Evolutionary conservation across 345 rosid genomes (phyloP), one percentile per base, ranked within the genome.

Genomic region (Bruguiera sexangula): DNA sequence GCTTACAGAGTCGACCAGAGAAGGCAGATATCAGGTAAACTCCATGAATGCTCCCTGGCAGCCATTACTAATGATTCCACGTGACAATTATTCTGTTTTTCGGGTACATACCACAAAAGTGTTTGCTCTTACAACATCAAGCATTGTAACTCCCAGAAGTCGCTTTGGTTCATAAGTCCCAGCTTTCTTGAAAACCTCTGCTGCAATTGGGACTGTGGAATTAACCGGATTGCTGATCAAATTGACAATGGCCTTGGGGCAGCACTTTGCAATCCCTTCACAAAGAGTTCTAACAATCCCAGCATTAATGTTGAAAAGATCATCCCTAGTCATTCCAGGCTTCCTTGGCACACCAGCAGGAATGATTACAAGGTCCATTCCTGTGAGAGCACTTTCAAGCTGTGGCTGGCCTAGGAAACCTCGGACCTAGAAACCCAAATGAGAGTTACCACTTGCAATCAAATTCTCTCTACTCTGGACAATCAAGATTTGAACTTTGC

Each of bases 321-420:
- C 93, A 58, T 88, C 93, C 68, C 90, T 85, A n/a, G 90, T 88
- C 90, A 88, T 86, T 52, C 93, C 90, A 48, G 90, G 93, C 72
- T 83, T 88, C 78, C 93, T 88, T 0, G 93, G 90, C 16, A 88
- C 93, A 76, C 90, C 90, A 64, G 91, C 90, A 0, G 93, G 93
- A 29, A 86, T 86, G 70, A 88, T 73, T 27, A 88, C 87, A 20
- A 86, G 79, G 66, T 88, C 87, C 57, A 87, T 84, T 26, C 90
- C 90, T 69, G 84, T 85, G 1, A 86, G 81, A 48, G 78, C 76
- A 65, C 54, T 30, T 10, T 62, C 77, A 48, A 78, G 72, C 50
- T 78, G 78, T 18, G 68, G 62, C 46, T 75, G 74, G 24, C 81
- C 81, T 30, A 75, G 62, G 74, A 73, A 78, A 60, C 76, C 81